These are phyloP conservation scores for Lichenothelia convexa DNA, from an alignment of 495 filamentous ascomycete genomes.

Conservation along the genomic window DNA sequence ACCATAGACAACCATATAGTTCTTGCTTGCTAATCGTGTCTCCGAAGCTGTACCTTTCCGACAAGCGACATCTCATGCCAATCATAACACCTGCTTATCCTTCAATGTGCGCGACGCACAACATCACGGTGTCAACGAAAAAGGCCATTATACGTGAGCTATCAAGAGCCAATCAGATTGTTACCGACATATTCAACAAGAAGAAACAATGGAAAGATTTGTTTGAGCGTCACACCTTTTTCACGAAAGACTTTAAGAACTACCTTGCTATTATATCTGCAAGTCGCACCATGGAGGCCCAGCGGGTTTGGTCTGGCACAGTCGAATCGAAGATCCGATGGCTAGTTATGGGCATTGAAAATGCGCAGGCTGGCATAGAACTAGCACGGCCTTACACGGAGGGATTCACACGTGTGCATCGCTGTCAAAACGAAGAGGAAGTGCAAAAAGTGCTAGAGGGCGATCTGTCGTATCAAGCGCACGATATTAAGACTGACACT, in stretches of 20 bases:
- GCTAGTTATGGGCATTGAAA: conserved; percentile 64
- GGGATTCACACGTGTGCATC: conserved; percentile 66
- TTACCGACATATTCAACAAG: conserved; percentile 61
- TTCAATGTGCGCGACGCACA: conserved; percentile 92
- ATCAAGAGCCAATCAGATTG: conserved; percentile 54
- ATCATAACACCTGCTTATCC: conserved; percentile 92
- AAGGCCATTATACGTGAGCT: conserved; percentile 67
- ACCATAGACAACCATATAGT: too few species aligned
- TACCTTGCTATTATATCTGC: conserved; percentile 81
- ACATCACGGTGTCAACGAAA: conserved; percentile 73
- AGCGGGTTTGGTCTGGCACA: conserved; percentile 72
- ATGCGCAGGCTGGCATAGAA: conserved; percentile 45
- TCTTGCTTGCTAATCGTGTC: conserved; percentile 5
- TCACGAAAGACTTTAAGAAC: conserved; percentile 81
- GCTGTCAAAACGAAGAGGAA: conserved; percentile 52
- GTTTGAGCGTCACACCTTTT: conserved; percentile 77
- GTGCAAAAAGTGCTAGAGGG: conserved; percentile 52
- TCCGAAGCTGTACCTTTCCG: conserved; percentile 54
- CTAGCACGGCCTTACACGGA: conserved; percentile 87
- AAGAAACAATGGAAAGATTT: conserved; percentile 69
- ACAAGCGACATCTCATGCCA: conserved; percentile 80
- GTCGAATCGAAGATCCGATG: conserved; percentile 84
- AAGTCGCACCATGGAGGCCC: conserved; percentile 67
- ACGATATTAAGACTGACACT: conserved; percentile 38
- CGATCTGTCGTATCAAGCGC: conserved; percentile 46